Evolutionary conservation across 768 basidiomycete genomes (phyloP), one percentile per base, ranked within the genome.

Genomic region (Daedaleopsis sinensis): DNA sequence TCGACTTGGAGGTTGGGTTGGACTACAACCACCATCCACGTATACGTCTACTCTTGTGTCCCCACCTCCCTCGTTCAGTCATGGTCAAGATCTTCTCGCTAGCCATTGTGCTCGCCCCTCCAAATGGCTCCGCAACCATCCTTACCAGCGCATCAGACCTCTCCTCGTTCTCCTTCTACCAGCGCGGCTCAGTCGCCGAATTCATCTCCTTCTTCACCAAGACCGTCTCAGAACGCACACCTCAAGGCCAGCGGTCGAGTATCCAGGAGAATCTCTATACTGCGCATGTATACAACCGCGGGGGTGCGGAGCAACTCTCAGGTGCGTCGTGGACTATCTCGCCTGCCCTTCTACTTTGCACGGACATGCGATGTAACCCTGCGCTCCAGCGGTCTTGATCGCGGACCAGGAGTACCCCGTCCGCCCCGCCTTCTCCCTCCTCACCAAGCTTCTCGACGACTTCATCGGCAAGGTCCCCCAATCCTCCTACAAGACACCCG

Each of bases 401-500:
- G 90, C 95, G 19, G 96, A 98, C 77, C 83, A 91, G 51, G 97
- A 98, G 73, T 99, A 99, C 75, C 97, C 96, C 56, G 91, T 94
- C 57, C 88, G 97, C 59, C 93, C 96, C 6, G 96, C 95, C 1
- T 99, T 98, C 80, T 97, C 96, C 18, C 82, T 99, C 44, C 80
- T 99, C 55, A 88, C 91, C 59, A 98, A 96, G 78, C 72, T 98
- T 19, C 82, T 98, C 42, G 97, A 99, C 65, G 97, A 98, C 57
- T 96, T 96, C 73, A 83, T 85, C 10, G 77, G 88, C 55, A 87
- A 93, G 76, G 83, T 96, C 0, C 90, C 91, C 7, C 84, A 88
- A 68, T 79, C 87, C 0, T 78, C 88, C 9, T 94, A 83, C 76
- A 74, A 77, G 63, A 87, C 84, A 57, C 87, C 90, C 12, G 72